Evolutionary conservation across 257 asterid genomes (phyloP).

Genomic region (Nemophila menziesii): DNA sequence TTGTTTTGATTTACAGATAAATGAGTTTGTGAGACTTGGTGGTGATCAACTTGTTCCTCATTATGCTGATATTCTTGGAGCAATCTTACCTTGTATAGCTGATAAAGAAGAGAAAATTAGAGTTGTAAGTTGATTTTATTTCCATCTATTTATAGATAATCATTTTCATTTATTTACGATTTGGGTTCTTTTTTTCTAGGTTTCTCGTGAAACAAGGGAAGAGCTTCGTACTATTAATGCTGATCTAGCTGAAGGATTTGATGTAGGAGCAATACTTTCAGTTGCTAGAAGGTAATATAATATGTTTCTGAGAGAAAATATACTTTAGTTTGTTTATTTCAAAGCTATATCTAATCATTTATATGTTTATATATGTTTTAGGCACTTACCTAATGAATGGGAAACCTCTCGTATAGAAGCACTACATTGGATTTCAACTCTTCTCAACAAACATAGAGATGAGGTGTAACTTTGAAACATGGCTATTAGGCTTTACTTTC

Average conservation of each 20-base stretch:
- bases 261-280: conserved; percentile 77
- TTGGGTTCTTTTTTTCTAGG: conserved; percentile 26
- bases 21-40: conserved; percentile 98
- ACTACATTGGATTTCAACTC: conserved; percentile 78
- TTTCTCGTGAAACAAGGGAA: conserved; percentile 95
- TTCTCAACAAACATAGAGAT: conserved; percentile 51
- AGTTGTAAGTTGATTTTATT: conserved; percentile 48
- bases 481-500: neutral
- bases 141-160: neutral
- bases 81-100: conserved; percentile 93
- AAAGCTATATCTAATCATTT: too few relatives aligned
- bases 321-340: too few relatives aligned
- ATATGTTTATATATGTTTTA: too few relatives aligned
- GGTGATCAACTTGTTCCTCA: conserved; percentile 96
- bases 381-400: conserved; percentile 88
- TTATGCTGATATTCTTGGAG: conserved; percentile 94
- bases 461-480: conserved; percentile 40
- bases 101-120: conserved; percentile 98
- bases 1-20: conserved; percentile 50
- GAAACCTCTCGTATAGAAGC: conserved; percentile 99
- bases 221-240: conserved; percentile 85
- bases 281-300: conserved; percentile 97
- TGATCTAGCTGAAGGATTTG: conserved; percentile 77
- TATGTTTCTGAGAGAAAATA: neutral
- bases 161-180: neutral